Evolutionary conservation across 441 rosid genomes (phyloP), one percentile per base, ranked within the genome.

Genomic region (Erodium texanum): DNA sequence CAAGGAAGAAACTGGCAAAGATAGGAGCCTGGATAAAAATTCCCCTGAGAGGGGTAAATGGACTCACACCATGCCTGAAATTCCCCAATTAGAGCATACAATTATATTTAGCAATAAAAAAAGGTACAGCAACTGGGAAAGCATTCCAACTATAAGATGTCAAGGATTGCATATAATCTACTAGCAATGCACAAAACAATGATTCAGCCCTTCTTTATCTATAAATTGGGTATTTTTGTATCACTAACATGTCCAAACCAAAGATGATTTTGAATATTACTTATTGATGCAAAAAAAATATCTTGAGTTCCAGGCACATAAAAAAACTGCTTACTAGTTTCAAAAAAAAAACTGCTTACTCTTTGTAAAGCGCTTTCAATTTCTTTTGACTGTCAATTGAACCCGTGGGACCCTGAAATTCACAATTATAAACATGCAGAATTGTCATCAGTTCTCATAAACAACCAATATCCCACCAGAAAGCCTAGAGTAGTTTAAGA

Each of bases 1-100:
- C 98, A 27, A 88, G 79, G 76, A 84, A 92, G 73, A 89, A 88
- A 69, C 87, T 78, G 74, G 88, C 22, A 69, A 89, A 89, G 29
- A 92, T 52, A 50, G 96, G 92, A 58, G 87, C 96, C 71, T 86
- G 90, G 78, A 92, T 84, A 23, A 92, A 73, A 20, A 85, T 71
- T 68, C 98, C 96, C 80, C 85, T 88, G 78, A 92, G 67, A 38
- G 91, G 89, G 64, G 93, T 82, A 64, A 89, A 83, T 0, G 96
- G 96, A 74, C 78, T 84, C 71, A 88, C 93, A 41, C 96, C 96
- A 79, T 78, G 74, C 76, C 97, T 90, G 85, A 81, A 70, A 34
- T 34, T 34, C 38, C 3, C 38, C 38, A 34, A 34, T 34, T 34
- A 34, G 3, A 34, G 38, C 3, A 34, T 34, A 34, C 38, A 34